Base-by-base conservation (phyloP, 179 eudicot genomes). In the Pouteria campechiana region DNA sequence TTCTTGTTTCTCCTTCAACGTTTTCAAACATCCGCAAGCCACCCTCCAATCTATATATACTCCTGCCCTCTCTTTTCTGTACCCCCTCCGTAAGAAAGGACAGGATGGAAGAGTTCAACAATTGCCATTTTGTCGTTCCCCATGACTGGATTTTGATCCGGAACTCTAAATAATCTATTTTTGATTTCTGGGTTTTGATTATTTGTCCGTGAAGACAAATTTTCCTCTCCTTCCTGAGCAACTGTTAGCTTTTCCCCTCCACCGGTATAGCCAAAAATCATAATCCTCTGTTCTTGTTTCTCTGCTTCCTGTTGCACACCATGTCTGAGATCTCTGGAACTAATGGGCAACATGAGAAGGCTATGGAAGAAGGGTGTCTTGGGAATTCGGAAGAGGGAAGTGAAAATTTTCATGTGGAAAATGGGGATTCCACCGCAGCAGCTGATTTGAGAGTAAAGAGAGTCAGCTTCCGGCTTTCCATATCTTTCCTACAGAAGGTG, bases 271-370 rank as follows among this genome's bases (percentile, higher is more conserved):
- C 12, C 3, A 25, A 13, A 16, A 43, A 24, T 25, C 12, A 21
- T 12, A 21, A 1, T 9, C 12, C n/a, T 36, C 15, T 39, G 29
- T 27, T 37, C 39, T 37, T 38, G 32, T 50, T 21, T 18, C 35
- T 17, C 23, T 18, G 39, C 5, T 30, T 6, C 12, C 20, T 25
- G 18, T 0, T 15, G 10, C 19, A 7, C 24, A 25, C 7, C 28
- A 75, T 75, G 87, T 74, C 60, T 29, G 87, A 79, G 31, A 51
- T 59, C 18, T 53, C 60, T 42, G 63, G 55, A 35, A 46, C 44
- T 28, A 65, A 68, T 51, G 75, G 73, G 7, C 59, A 50, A 43
- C 67, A 72, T 63, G 79, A 60, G 65, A 73, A 69, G 28, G 34
- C 69, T 35, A 9, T 72, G 27, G 53, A 57, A 25, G 46, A 60